Percentiles rank a stretch among this genome's conserved stretches.
These are phyloP conservation scores for Termitomyces heimii DNA, from an alignment of 768 basidiomycete genomes.

Conservation along the genomic window DNA sequence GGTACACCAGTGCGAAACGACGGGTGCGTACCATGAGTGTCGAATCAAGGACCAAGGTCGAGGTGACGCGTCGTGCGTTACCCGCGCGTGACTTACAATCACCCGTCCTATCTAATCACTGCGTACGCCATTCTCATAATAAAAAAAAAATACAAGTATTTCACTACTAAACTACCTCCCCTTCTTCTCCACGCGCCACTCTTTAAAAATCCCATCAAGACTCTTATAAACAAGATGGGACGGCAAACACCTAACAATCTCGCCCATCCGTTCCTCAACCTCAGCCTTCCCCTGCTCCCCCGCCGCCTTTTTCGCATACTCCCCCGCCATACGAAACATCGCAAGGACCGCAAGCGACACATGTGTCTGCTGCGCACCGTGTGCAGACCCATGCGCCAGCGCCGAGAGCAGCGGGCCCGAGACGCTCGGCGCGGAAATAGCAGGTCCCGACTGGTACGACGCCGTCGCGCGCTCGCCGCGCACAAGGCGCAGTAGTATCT, in stretches of 20 bases:
- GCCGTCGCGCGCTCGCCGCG: constrained; percentile 81
- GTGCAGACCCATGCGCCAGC: constrained; percentile 68
- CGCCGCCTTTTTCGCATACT: constrained; percentile 69
- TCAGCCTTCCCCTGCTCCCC: constrained; percentile 65
- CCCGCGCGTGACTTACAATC: constrained; percentile 12
- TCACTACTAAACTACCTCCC: no score
- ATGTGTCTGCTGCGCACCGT: constrained; percentile 88
- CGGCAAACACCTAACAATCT: constrained; percentile 88
- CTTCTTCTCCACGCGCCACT: constrained; percentile 84
- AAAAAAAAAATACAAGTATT: not conserved
- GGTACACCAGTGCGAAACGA: not conserved
- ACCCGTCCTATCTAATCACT: no score
- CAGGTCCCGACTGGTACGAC: constrained; percentile 56
- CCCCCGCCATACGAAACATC: constrained; percentile 78
- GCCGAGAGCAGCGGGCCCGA: constrained; percentile 70
- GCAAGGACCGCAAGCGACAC: constrained; percentile 91
- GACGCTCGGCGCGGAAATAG: constrained; percentile 54
- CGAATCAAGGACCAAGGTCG: constrained; percentile 3
- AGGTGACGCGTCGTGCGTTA: constrained; percentile 23
- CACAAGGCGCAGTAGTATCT: constrained; percentile 88
- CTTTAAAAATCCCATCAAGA: constrained; percentile 92
- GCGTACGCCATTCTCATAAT: no score
- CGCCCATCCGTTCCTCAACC: constrained; percentile 73
- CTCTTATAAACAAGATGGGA: constrained; percentile 85
- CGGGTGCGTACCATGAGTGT: constrained; percentile 28